Evolutionary conservation across 257 asterid genomes (phyloP).

Genomic region (Handroanthus guayacan): DNA sequence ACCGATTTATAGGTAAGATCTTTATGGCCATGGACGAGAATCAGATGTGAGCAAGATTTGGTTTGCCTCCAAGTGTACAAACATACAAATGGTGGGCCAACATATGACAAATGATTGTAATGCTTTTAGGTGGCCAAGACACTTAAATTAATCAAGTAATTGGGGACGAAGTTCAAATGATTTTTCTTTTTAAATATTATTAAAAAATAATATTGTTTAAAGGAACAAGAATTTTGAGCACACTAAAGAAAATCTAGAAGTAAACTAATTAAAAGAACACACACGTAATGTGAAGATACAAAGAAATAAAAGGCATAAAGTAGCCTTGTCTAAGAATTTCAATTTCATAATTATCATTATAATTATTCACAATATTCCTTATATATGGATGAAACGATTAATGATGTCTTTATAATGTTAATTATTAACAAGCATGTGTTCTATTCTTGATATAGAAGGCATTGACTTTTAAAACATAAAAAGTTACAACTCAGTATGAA

Average conservation of each 20-base stretch:
- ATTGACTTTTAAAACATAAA: background rate
- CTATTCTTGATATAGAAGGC: slow-evolving; percentile 4
- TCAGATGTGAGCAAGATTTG: background rate
- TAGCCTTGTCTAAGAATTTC: background rate
- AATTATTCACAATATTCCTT: too few relatives aligned
- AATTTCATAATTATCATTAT: background rate
- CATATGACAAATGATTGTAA: background rate
- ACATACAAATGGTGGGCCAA: background rate
- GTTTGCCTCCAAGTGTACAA: slow-evolving; percentile 1
- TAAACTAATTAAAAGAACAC: too few relatives aligned
- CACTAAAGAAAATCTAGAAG: background rate
- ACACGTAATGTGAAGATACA: background rate
- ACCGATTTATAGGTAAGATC: background rate
- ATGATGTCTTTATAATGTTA: background rate
- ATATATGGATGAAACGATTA: background rate
- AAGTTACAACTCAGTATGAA: background rate
- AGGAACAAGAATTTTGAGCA: background rate
- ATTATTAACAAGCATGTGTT: background rate
- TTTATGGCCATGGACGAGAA: background rate
- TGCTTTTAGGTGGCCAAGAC: background rate
- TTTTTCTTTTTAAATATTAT: background rate
- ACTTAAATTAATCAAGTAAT: background rate
- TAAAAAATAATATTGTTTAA: too few relatives aligned
- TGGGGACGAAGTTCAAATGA: background rate
- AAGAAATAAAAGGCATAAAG: background rate